Conservation (phyloP, 139 green algal genomes). For the Picochlorum costavermella region DNA sequence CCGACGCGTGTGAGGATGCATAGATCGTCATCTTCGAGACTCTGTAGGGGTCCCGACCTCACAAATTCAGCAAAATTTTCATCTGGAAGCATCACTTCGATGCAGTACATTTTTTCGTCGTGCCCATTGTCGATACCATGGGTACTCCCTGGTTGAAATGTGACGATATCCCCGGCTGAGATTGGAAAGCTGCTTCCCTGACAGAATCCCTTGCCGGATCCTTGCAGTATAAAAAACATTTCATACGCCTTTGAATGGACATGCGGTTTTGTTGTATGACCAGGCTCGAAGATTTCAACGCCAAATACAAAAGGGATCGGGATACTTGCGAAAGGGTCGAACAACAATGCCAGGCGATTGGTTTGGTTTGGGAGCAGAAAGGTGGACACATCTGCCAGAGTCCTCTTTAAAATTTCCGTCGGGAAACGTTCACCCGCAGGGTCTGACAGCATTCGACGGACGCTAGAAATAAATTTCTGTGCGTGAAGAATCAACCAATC, state of each 20-base stretch:
- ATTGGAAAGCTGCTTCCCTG: conserved; percentile 41
- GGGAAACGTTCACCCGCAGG: not conserved
- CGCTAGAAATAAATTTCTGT: no score
- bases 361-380: conserved; percentile 70
- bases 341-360: conserved; percentile 69
- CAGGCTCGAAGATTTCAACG: conserved; percentile 64
- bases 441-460: no score
- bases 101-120: conserved; percentile 27
- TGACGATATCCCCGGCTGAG: conserved; percentile 52
- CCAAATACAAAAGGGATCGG: conserved; percentile 58
- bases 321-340: conserved; percentile 34
- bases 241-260: conserved; percentile 62
- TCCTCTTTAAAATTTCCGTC: conserved; percentile 33
- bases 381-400: conserved; percentile 45
- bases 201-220: conserved; percentile 49
- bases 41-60: conserved; percentile 29
- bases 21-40: conserved; percentile 37
- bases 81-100: conserved; percentile 82
- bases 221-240: conserved; percentile 78
- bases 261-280: conserved; percentile 63
- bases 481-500: no score
- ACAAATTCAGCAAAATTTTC: conserved; percentile 78
- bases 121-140: conserved; percentile 68
- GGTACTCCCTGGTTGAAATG: conserved; percentile 57
- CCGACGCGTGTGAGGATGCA: conserved; percentile 32